phyloP scores from a whole-genome alignment of 208 protist species.

The Trypanosoma brucei region DNA sequence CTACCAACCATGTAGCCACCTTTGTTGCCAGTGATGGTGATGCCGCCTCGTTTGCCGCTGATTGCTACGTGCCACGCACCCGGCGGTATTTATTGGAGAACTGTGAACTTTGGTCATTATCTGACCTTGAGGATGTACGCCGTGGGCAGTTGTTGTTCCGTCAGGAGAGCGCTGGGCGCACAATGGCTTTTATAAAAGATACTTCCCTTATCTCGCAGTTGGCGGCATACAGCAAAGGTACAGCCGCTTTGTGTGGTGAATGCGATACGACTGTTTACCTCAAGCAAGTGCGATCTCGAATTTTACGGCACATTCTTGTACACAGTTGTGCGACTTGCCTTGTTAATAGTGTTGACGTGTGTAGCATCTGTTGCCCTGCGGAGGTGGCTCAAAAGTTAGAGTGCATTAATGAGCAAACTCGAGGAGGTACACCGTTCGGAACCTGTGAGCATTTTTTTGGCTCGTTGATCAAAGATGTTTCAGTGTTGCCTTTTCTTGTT shows the following conservation, averaged over 20 bases:
- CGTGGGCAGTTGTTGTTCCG: conserved; percentile 11
- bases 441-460: too few species aligned
- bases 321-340: conserved; percentile 18
- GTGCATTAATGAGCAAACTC: not conserved
- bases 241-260: not conserved
- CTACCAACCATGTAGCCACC: too few species aligned
- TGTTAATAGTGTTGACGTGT: conserved; percentile 27
- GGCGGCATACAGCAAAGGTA: conserved; percentile 2
- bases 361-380: conserved; percentile 26
- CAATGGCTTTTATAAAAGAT: not conserved
- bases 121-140: conserved; percentile 31
- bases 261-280: conserved; percentile 19
- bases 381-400: conserved; percentile 12
- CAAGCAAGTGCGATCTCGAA: conserved; percentile 13
- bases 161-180: not conserved
- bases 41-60: conserved; percentile 1
- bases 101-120: conserved; percentile 34
- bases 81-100: conserved; percentile 33
- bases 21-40: not conserved
- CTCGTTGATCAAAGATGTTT: not conserved
- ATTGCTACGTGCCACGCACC: conserved; percentile 20
- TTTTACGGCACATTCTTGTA: conserved; percentile 22
- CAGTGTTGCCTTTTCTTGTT: conserved; percentile 5
- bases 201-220: not conserved
- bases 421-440: not conserved